These are phyloP conservation scores for Rhodotorula paludigena DNA, from an alignment of 768 basidiomycete species.

Conservation along the genomic window DNA sequence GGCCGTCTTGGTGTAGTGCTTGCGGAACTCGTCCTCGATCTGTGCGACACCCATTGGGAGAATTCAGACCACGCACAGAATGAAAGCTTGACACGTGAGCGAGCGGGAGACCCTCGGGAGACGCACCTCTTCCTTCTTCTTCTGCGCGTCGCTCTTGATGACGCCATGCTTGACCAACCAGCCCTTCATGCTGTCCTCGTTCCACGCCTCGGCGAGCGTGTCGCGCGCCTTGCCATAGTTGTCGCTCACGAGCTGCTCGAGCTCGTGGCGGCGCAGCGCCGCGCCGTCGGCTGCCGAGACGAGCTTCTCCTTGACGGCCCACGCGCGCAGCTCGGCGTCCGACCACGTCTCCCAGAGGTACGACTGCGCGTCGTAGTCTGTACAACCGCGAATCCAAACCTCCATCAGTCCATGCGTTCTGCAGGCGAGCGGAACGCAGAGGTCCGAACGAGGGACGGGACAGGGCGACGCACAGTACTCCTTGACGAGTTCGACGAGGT, in stretches of 20 bases:
- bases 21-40: slow-evolving; percentile 61
- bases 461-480: slow-evolving; percentile 17
- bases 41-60: too few species aligned
- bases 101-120: not conserved
- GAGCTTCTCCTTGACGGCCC: slow-evolving; percentile 39
- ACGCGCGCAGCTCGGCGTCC: slow-evolving; percentile 40
- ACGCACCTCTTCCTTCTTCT: slow-evolving; percentile 62
- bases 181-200: slow-evolving; percentile 62
- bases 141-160: slow-evolving; percentile 57
- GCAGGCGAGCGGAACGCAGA: too few species aligned
- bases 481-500: slow-evolving; percentile 25
- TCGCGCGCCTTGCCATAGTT: slow-evolving; percentile 62
- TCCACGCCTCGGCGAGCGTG: slow-evolving; percentile 65
- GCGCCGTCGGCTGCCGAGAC: slow-evolving; percentile 20
- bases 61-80: too few species aligned
- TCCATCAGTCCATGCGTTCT: too few species aligned
- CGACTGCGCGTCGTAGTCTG: slow-evolving; percentile 30
- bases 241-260: slow-evolving; percentile 63
- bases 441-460: not conserved
- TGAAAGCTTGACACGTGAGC: too few species aligned
- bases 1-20: slow-evolving; percentile 55
- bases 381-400: too few species aligned
- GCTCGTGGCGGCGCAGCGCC: slow-evolving; percentile 60
- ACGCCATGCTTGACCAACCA: slow-evolving; percentile 75
- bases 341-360: slow-evolving; percentile 43